Percentiles rank a stretch among this genome's conserved stretches.
Evolutionary conservation across 2,329 filamentous ascomycete genomes (phyloP).

Genomic region (Fusarium burgessii): DNA sequence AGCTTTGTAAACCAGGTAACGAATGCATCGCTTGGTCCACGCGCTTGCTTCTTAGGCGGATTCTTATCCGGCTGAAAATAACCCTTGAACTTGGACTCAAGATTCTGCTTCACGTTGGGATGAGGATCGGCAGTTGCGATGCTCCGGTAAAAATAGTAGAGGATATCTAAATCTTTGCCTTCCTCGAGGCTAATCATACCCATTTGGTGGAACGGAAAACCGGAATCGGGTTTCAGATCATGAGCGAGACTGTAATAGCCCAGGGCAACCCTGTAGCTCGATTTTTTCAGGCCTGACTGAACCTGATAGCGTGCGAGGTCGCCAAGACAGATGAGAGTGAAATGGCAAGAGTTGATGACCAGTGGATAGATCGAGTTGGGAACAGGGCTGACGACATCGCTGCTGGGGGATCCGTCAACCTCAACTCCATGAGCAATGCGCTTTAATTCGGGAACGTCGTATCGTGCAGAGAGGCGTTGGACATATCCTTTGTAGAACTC

Average conservation of each 20-base stretch:
- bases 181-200: constrained; percentile 86
- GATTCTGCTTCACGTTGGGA: constrained; percentile 78
- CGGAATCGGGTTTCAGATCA: constrained; percentile 81
- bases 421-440: constrained; percentile 58
- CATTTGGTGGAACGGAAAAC: constrained; percentile 89
- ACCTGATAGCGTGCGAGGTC: constrained; percentile 89
- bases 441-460: constrained; percentile 64
- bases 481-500: constrained; percentile 91
- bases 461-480: constrained; percentile 76
- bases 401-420: constrained; percentile 43
- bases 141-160: constrained; percentile 91
- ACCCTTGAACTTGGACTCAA: constrained; percentile 80
- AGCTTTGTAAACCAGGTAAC: constrained; percentile 86
- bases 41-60: constrained; percentile 46
- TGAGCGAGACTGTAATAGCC: constrained; percentile 88
- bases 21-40: constrained; percentile 69
- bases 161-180: constrained; percentile 82
- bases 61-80: constrained; percentile 56
- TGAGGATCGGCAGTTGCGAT: constrained; percentile 80
- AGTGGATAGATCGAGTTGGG: constrained; percentile 64
- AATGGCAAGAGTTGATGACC: constrained; percentile 81
- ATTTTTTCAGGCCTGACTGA: constrained; percentile 77
- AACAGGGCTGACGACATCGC: constrained; percentile 58
- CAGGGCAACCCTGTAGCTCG: constrained; percentile 82
- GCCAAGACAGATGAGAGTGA: constrained; percentile 86